phyloP scores from a whole-genome alignment of 176 grass and related monocot genomes.

The Zoysia pacifica region DNA sequence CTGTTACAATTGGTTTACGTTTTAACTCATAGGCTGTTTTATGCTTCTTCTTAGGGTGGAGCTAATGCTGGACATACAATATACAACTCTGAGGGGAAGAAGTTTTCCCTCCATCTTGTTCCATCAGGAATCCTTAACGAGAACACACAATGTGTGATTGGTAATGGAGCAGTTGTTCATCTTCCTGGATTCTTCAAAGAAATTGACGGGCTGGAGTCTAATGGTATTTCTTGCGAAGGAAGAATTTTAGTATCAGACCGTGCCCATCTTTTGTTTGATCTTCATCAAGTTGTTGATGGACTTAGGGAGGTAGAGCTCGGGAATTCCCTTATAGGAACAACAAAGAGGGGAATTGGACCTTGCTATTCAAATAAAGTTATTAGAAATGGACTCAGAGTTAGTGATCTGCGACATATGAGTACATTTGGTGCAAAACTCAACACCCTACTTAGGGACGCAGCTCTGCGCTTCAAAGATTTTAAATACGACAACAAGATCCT shows the following conservation, averaged over 20 bases:
- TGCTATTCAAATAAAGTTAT: conserved; percentile 87
- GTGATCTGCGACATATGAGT: conserved; percentile 79
- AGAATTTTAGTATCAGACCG: conserved; percentile 86
- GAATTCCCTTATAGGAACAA: conserved; percentile 80
- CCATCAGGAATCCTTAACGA: conserved; percentile 93
- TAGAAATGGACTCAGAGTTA: conserved; percentile 78
- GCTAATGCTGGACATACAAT: conserved; percentile 97
- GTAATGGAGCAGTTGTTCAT: conserved; percentile 85
- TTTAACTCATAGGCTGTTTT: conserved; percentile 29
- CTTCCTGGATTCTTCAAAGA: conserved; percentile 92
- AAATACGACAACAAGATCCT: conserved; percentile 59
- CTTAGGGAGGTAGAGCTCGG: conserved; percentile 80
- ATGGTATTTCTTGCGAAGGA: conserved; percentile 66
- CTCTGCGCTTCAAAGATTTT: conserved; percentile 67
- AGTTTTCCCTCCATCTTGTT: conserved; percentile 87
- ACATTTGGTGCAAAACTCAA: conserved; percentile 78
- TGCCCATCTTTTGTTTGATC: conserved; percentile 90
- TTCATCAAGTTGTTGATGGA: conserved; percentile 87
- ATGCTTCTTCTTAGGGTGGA: conserved; percentile 60
- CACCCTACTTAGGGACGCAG: conserved; percentile 66
- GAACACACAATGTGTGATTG: conserved; percentile 76
- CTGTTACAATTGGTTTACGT: background rate
- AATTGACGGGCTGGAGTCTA: conserved; percentile 75
- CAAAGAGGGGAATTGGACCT: conserved; percentile 82
- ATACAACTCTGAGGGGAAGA: conserved; percentile 93